Evolutionary conservation across 257 asterid genomes (phyloP).

Genomic region (Eucommia ulmoides): DNA sequence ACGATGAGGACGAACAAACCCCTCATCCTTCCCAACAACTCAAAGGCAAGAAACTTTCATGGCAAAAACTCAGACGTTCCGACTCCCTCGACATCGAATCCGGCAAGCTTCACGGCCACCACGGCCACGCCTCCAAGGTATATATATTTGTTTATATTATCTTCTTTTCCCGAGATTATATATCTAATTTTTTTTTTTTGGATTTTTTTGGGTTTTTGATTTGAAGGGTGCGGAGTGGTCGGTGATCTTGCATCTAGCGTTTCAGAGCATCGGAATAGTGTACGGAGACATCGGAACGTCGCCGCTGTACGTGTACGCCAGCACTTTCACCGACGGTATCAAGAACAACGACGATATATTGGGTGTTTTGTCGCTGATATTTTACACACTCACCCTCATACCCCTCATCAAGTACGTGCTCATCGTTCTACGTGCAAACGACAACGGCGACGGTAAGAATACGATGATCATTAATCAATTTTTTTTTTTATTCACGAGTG

Average conservation of each 20-base stretch:
- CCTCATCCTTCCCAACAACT: too few relatives aligned
- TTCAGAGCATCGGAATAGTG: conserved; percentile 52
- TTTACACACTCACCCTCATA: conserved; percentile 40
- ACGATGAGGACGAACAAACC: too few relatives aligned
- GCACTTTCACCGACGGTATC: conserved; percentile 29
- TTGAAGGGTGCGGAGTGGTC: conserved; percentile 19
- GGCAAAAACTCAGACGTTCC: too few relatives aligned
- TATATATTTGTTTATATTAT: too few relatives aligned
- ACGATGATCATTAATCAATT: not conserved
- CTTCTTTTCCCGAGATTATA: too few relatives aligned
- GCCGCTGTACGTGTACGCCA: conserved; percentile 35
- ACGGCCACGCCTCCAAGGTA: too few relatives aligned
- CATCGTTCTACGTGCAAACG: conserved; percentile 43
- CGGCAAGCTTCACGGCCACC: too few relatives aligned
- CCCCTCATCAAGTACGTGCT: conserved; percentile 43
- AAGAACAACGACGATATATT: conserved; percentile 36
- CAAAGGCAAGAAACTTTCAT: too few relatives aligned
- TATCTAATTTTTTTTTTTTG: too few relatives aligned
- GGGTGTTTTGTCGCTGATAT: conserved; percentile 37
- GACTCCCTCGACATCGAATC: too few relatives aligned
- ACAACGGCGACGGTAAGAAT: conserved; percentile 45
- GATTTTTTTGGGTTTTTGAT: too few relatives aligned
- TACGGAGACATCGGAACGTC: conserved; percentile 64
- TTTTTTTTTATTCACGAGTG: not conserved
- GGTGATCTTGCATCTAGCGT: conserved; percentile 31